Percentiles rank a stretch among this genome's conserved stretches.
Conservation (phyloP, 169 alveolate species). For the Eimeria acervulina region DNA sequence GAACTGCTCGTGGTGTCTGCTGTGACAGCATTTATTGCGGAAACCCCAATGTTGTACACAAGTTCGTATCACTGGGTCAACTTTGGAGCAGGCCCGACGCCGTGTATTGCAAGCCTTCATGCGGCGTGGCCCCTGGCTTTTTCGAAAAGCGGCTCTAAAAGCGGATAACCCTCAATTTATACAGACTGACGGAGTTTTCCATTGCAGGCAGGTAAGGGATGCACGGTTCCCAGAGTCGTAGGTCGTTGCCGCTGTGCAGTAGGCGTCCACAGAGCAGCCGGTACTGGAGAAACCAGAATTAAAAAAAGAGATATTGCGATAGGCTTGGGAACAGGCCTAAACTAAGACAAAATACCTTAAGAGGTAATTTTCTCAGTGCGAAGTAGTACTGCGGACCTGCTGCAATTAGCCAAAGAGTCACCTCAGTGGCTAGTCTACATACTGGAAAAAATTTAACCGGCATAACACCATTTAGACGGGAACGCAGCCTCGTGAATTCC, state of each 20-base stretch:
- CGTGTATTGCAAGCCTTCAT: not conserved
- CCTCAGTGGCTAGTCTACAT: not conserved
- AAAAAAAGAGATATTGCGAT: not conserved
- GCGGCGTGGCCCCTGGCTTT: not conserved
- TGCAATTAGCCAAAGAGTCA: not conserved
- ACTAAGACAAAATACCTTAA: not conserved
- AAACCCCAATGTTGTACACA: not conserved
- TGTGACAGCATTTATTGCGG: not conserved
- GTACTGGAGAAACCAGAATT: not conserved
- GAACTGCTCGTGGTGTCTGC: not conserved
- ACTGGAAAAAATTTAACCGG: not conserved
- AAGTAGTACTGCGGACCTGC: not conserved
- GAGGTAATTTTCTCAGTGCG: not conserved
- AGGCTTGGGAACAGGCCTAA: not conserved
- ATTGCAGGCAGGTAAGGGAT: not conserved
- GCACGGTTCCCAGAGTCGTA: not conserved
- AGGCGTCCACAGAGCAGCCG: not conserved
- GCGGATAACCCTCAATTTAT: not conserved
- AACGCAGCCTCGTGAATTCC: not conserved
- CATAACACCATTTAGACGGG: not conserved
- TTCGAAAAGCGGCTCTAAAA: not conserved
- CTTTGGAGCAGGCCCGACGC: not conserved
- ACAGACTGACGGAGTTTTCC: constrained; percentile 12
- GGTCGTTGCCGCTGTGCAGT: not conserved
- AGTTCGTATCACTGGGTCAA: not conserved